phyloP scores from a whole-genome alignment of 345 rosid genomes.

The Eucalyptus marginata region DNA sequence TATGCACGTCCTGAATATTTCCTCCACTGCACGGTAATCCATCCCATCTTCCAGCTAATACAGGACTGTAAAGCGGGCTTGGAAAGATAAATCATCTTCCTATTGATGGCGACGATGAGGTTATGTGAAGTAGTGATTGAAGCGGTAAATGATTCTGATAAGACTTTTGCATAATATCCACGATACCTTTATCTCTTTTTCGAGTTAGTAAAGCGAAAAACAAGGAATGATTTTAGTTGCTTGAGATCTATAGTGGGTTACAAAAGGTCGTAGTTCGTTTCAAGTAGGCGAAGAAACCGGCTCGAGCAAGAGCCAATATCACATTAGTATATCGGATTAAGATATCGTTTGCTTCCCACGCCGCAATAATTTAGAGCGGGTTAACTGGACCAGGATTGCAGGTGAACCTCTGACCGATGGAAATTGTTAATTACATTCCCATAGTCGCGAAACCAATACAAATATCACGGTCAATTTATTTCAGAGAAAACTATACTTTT shows the following conservation, averaged over 20 bases:
- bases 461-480: fast-evolving
- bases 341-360: not conserved
- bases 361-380: not conserved
- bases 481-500: not conserved
- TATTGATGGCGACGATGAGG: not conserved
- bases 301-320: not conserved
- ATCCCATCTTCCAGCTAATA: not conserved
- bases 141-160: not conserved
- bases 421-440: not conserved
- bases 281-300: too few species aligned
- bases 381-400: not conserved
- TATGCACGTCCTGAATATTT: not conserved
- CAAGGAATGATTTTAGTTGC: not conserved
- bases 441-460: not conserved
- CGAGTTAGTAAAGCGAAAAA: not conserved
- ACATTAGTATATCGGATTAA: not conserved
- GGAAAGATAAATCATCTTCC: not conserved
- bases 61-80: not conserved
- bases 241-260: not conserved
- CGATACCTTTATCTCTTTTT: not conserved
- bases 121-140: not conserved
- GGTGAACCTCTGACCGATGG: not conserved
- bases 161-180: not conserved
- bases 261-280: not conserved
- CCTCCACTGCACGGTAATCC: not conserved